These are phyloP conservation scores for Trichoderma hamatum DNA, from an alignment of 2,329 filamentous ascomycete genomes.

Conservation along the genomic window DNA sequence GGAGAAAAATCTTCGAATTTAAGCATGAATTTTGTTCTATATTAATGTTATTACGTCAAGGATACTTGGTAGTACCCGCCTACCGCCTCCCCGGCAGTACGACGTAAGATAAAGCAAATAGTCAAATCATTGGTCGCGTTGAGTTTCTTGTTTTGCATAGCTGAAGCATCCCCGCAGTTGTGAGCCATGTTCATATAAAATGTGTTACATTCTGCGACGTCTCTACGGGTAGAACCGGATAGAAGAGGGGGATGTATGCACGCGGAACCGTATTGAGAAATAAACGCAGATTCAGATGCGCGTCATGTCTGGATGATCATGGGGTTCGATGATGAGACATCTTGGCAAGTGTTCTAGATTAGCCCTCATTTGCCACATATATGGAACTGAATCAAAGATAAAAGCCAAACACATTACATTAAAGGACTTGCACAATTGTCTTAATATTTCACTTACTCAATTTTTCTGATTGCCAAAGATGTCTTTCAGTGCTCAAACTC, in stretches of 20 bases:
- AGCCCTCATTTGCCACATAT: too few relatives aligned
- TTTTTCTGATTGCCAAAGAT: background rate
- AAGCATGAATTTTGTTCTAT: background rate
- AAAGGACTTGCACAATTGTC: background rate
- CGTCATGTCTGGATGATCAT: background rate
- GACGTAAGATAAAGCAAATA: background rate
- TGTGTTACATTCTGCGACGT: background rate
- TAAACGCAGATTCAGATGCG: background rate
- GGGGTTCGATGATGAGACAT: background rate
- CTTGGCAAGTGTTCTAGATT: background rate
- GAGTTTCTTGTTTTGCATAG: too few relatives aligned
- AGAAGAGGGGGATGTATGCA: background rate
- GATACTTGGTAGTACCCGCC: background rate
- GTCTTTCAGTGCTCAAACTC: background rate
- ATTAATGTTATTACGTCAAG: background rate
- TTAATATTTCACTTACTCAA: background rate
- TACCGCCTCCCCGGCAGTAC: background rate
- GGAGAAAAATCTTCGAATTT: background rate
- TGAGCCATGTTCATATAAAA: background rate
- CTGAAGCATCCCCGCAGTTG: background rate
- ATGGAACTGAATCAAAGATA: background rate
- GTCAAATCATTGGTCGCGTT: background rate
- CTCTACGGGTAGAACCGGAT: background rate
- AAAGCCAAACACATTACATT: background rate
- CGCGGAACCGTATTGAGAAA: background rate